Evolutionary conservation across 495 filamentous ascomycete genomes (phyloP).

Genomic region (Penicillium bovifimosum): DNA sequence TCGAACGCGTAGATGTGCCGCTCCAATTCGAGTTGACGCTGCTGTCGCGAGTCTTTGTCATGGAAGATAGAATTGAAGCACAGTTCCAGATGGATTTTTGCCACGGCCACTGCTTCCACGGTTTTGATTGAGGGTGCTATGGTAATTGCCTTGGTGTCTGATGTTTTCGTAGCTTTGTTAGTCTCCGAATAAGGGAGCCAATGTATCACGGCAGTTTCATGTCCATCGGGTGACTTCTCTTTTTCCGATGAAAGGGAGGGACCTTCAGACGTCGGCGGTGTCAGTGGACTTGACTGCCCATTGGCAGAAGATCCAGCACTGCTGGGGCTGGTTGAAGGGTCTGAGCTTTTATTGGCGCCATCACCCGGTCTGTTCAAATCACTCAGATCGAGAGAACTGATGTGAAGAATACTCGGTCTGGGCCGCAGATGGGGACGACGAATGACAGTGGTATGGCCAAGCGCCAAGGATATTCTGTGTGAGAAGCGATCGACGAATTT

Average conservation of each 20-base stretch:
- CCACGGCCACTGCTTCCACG: slow-evolving; percentile 68
- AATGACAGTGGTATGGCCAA: slow-evolving; percentile 51
- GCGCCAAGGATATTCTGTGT: slow-evolving; percentile 44
- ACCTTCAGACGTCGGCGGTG: slow-evolving; percentile 33
- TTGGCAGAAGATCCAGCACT: slow-evolving; percentile 29
- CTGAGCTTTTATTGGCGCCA: slow-evolving; percentile 34
- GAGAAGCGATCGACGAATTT: slow-evolving; percentile 42
- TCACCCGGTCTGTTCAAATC: slow-evolving; percentile 21
- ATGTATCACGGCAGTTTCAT: neutral
- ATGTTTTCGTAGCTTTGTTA: slow-evolving; percentile 4
- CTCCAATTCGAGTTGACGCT: slow-evolving; percentile 66
- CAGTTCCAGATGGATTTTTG: slow-evolving; percentile 83
- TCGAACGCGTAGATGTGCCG: slow-evolving; percentile 47
- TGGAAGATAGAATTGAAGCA: slow-evolving; percentile 65
- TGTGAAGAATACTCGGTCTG: slow-evolving; percentile 36
- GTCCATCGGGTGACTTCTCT: slow-evolving; percentile 11
- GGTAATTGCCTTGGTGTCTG: slow-evolving; percentile 14
- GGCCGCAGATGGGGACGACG: slow-evolving; percentile 41
- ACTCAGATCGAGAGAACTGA: slow-evolving; percentile 16
- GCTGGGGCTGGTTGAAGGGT: slow-evolving; percentile 33
- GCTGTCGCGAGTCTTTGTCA: slow-evolving; percentile 51
- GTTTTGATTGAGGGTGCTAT: slow-evolving; percentile 61
- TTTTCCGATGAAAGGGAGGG: slow-evolving; percentile 19
- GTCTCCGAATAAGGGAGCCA: slow-evolving; percentile 5
- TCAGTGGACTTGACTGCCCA: slow-evolving; percentile 33